Conservation (phyloP, 2,329 filamentous ascomycete species). For the Xylariales sp. region DNA sequence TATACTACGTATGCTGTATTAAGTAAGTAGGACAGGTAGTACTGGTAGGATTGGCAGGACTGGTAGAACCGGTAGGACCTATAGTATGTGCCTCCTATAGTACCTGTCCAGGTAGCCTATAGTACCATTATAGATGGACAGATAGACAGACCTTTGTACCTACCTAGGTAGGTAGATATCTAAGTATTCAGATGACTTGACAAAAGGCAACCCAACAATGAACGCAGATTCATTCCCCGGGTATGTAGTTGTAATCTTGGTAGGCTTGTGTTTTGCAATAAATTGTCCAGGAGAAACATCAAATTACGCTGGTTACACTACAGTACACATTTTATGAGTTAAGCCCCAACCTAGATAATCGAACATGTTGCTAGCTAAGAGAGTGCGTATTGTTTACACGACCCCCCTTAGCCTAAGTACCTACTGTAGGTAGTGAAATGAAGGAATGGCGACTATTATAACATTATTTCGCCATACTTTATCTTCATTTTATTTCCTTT, state of each 20-base stretch:
- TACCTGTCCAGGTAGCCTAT: no score
- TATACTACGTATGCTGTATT: no score
- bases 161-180: neutral
- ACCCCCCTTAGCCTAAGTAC: no score
- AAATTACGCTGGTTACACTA: neutral
- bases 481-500: neutral
- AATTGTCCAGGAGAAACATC: neutral
- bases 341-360: neutral
- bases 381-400: no score
- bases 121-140: no score
- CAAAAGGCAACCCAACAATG: neutral
- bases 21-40: no score
- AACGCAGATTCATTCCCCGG: constrained; percentile 1
- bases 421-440: no score
- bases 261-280: neutral
- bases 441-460: no score
- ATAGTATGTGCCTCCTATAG: no score
- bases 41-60: no score
- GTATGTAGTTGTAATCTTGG: no score
- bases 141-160: neutral
- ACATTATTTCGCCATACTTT: neutral
- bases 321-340: neutral
- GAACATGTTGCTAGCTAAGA: neutral
- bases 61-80: no score
- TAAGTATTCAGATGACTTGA: neutral